These are phyloP conservation scores for Globisporangium nodosum DNA, from an alignment of 352 stramenopile species.

Conservation along the genomic window DNA sequence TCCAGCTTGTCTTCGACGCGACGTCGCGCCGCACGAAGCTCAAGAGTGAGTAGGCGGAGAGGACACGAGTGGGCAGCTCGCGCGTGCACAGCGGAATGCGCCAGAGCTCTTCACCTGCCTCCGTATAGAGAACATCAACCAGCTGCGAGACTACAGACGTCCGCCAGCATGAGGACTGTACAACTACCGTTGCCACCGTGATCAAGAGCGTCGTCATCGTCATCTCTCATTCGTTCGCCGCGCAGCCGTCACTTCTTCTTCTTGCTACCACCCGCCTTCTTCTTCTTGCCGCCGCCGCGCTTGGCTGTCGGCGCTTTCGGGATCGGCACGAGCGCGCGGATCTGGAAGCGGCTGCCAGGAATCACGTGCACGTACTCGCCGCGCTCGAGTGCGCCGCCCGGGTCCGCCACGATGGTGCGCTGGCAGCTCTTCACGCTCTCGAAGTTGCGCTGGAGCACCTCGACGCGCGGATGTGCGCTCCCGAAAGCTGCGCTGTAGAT, in stretches of 20 bases:
- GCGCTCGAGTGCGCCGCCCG: conserved; percentile 28
- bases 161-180: too few species aligned
- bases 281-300: conserved; percentile 21
- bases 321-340: conserved; percentile 46
- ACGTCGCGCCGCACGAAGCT: conserved; percentile 13
- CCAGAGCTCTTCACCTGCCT: not conserved
- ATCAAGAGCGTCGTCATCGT: not conserved
- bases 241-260: conserved; percentile 24
- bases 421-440: conserved; percentile 36
- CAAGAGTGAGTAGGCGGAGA: conserved; percentile 15
- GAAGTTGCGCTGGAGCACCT: conserved; percentile 41
- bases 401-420: conserved; percentile 38
- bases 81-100: conserved; percentile 13
- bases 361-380: conserved; percentile 63
- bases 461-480: conserved; percentile 32
- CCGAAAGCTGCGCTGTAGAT: conserved; percentile 47
- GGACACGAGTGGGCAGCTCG: not conserved
- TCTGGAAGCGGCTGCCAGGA: conserved; percentile 55
- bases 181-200: too few species aligned
- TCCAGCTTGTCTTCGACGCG: conserved; percentile 18
- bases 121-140: not conserved
- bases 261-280: conserved; percentile 26
- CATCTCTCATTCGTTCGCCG: not conserved
- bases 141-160: not conserved
- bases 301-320: conserved; percentile 13